These are phyloP conservation scores for Vanrija sp. DNA, from an alignment of 1,284 basidiomycete genomes.

Conservation along the genomic window DNA sequence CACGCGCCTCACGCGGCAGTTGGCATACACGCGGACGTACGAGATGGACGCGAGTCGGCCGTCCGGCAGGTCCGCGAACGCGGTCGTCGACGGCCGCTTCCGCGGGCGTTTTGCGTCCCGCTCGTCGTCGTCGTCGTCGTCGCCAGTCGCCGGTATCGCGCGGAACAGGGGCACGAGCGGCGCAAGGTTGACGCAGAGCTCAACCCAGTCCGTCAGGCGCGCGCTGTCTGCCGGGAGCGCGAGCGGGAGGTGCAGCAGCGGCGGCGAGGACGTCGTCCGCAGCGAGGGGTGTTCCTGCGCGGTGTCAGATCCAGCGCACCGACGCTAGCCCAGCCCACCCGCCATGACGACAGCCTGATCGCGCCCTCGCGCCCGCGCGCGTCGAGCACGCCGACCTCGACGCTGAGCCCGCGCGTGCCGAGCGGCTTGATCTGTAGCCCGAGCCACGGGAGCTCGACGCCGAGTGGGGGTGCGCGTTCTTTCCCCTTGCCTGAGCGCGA, in stretches of 20 bases:
- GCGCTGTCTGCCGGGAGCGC: conserved; percentile 58
- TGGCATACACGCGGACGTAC: conserved; percentile 74
- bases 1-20: conserved; percentile 70
- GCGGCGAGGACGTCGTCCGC: conserved; percentile 50
- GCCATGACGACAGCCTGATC: conserved; percentile 72
- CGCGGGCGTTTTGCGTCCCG: conserved; percentile 8
- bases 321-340: conserved; percentile 55
- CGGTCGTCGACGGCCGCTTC: background rate
- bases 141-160: background rate
- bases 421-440: conserved; percentile 69
- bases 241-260: conserved; percentile 69
- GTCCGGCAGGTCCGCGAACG: conserved; percentile 52
- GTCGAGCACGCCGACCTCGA: conserved; percentile 74
- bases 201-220: conserved; percentile 68
- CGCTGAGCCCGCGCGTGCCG: conserved; percentile 61
- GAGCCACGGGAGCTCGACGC: conserved; percentile 67
- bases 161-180: conserved; percentile 61
- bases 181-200: conserved; percentile 61
- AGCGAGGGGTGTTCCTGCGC: conserved; percentile 59
- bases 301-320: background rate
- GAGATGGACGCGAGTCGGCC: conserved; percentile 62
- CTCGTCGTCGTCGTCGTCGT: background rate
- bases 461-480: conserved; percentile 48
- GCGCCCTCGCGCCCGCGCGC: conserved; percentile 58
- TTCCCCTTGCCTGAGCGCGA: background rate